phyloP scores from a whole-genome alignment of 2,329 filamentous ascomycete genomes.

The Neopestalotiopsis sp. region DNA sequence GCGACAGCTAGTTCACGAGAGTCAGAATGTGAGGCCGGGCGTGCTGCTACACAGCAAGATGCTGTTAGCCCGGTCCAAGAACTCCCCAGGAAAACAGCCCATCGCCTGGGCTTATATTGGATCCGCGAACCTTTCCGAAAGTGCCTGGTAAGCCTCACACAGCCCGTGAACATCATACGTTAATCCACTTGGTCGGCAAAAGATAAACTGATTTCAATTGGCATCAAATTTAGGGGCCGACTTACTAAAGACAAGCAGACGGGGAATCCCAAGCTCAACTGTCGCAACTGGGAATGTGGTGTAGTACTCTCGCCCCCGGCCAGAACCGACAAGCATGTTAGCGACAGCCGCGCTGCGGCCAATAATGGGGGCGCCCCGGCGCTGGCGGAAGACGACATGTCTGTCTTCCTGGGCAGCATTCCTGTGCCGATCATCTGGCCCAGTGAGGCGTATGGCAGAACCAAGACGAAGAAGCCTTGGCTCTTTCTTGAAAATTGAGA shows the following conservation, averaged over 20 bases:
- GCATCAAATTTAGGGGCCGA: conserved; percentile 66
- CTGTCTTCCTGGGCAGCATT: conserved; percentile 42
- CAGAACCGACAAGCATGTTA: conserved; percentile 36
- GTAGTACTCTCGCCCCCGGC: conserved; percentile 72
- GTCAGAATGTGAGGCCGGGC: conserved; percentile 71
- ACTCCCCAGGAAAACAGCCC: conserved; percentile 27
- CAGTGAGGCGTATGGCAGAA: conserved; percentile 35
- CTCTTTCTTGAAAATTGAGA: conserved; percentile 34
- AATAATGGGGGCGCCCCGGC: conserved; percentile 11
- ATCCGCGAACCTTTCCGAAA: conserved; percentile 90
- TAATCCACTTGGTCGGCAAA: not conserved
- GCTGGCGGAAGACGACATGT: conserved; percentile 17
- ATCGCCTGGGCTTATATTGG: conserved; percentile 83
- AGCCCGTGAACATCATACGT: not conserved
- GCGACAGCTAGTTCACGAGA: conserved; percentile 73
- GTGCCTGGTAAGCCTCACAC: conserved; percentile 75
- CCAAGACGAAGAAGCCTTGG: conserved; percentile 36
- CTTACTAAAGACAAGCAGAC: conserved; percentile 72
- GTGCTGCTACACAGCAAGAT: conserved; percentile 91
- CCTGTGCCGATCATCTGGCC: conserved; percentile 51
- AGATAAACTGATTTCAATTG: conserved; percentile 4
- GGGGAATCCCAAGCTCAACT: conserved; percentile 76
- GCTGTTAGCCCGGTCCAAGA: conserved; percentile 51
- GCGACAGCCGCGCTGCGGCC: conserved; percentile 24
- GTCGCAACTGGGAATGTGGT: conserved; percentile 95